These are phyloP conservation scores for Camelina neglecta DNA, from an alignment of 345 rosid species.

Conservation along the genomic window DNA sequence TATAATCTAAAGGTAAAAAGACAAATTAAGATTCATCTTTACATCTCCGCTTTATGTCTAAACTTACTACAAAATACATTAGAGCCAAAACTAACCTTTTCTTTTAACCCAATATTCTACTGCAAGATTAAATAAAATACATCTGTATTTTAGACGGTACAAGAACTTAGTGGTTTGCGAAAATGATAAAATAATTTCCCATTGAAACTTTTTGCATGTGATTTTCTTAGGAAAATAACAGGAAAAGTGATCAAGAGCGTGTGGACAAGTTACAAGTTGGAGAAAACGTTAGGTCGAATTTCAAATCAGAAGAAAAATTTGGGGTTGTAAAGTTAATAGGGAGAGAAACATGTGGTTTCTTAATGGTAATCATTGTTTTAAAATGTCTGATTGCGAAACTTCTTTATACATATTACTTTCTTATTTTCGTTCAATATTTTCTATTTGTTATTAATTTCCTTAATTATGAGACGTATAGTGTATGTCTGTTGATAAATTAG, in stretches of 20 bases:
- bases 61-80: constrained; percentile 19
- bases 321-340: background rate
- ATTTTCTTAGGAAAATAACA: background rate
- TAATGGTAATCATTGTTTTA: constrained; percentile 15
- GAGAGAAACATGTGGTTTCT: constrained; percentile 30
- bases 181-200: background rate
- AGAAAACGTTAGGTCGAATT: constrained; percentile 20
- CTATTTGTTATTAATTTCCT: constrained; percentile 7
- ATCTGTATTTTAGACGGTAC: background rate
- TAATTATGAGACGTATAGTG: background rate
- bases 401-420: background rate
- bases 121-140: background rate
- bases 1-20: background rate
- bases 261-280: constrained; percentile 4
- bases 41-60: background rate
- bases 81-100: constrained; percentile 32
- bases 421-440: background rate
- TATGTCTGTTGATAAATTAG: background rate
- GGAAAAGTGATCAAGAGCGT: background rate
- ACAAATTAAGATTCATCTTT: background rate
- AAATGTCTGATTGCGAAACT: constrained; percentile 28
- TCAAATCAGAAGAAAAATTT: constrained; percentile 22
- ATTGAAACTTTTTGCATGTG: background rate
- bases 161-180: background rate
- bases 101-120: constrained; percentile 10